phyloP scores from a whole-genome alignment of 2,329 filamentous ascomycete genomes.

The Ustulina deusta region DNA sequence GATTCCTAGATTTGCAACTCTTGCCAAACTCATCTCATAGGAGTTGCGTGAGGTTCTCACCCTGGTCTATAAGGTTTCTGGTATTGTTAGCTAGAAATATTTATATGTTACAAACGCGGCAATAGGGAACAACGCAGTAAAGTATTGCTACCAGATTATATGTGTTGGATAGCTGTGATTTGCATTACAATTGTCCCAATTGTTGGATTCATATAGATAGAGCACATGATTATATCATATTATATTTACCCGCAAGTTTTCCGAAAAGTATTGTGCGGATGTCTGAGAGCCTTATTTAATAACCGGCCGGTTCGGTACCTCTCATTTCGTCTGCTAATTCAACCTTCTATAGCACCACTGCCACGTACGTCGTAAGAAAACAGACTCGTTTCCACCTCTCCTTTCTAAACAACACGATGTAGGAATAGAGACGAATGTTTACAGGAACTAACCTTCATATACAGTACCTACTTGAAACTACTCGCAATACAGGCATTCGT shows the following conservation, averaged over 20 bases:
- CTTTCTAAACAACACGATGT: background rate
- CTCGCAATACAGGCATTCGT: conserved; percentile 12
- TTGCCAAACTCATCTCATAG: background rate
- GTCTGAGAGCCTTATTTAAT: background rate
- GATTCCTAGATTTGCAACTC: background rate
- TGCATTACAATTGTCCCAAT: background rate
- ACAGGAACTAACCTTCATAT: conserved; percentile 19
- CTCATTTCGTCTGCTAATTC: background rate
- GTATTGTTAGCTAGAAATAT: background rate
- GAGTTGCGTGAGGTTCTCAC: background rate
- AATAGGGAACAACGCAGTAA: background rate
- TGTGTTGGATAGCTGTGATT: background rate
- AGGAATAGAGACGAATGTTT: background rate
- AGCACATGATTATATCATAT: background rate
- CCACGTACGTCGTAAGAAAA: background rate
- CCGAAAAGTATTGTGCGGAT: background rate
- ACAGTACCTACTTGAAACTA: conserved; percentile 6
- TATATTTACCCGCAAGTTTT: background rate
- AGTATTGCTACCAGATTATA: background rate
- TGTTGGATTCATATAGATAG: background rate
- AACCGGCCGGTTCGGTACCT: background rate
- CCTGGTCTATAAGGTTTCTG: background rate
- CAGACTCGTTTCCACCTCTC: too few species aligned
- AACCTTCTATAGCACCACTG: background rate
- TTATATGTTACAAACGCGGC: background rate